phyloP scores from a whole-genome alignment of 176 grass and related monocot genomes.

The Carex myosuroides region DNA sequence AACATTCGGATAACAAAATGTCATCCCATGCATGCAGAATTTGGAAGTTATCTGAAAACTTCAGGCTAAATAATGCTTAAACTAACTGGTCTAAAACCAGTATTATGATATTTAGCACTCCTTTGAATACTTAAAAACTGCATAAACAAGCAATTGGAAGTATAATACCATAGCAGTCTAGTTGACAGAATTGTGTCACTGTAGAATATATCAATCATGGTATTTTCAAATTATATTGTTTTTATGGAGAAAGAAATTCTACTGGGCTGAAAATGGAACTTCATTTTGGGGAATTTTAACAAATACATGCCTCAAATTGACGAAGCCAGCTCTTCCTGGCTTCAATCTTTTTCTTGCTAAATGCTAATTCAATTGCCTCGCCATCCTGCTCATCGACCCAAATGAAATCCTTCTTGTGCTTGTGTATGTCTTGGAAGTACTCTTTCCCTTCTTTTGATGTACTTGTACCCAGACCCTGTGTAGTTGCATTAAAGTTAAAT shows the following conservation, averaged over 20 bases:
- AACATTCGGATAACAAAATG: too few relatives aligned
- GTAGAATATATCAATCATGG: neutral
- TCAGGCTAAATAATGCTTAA: neutral
- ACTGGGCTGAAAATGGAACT: neutral
- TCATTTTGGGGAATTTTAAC: neutral
- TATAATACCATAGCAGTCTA: neutral
- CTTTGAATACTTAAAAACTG: neutral
- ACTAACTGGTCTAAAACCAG: neutral
- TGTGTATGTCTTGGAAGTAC: conserved; percentile 37
- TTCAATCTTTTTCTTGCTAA: conserved; percentile 83
- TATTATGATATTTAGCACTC: neutral
- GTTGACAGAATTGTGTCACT: neutral
- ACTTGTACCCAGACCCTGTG: conserved; percentile 83
- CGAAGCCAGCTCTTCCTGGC: conserved; percentile 70
- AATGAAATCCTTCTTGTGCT: conserved; percentile 69
- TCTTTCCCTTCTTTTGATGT: conserved; percentile 54
- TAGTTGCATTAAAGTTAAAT: neutral
- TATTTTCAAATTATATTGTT: neutral
- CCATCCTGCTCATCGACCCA: conserved; percentile 55
- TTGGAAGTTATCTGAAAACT: neutral
- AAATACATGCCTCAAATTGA: conserved; percentile 50
- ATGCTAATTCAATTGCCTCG: conserved; percentile 65
- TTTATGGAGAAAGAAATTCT: neutral
- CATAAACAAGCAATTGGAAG: neutral
- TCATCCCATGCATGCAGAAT: neutral